Conservation (phyloP, 345 rosid species). For the Clarkia xantiana region DNA sequence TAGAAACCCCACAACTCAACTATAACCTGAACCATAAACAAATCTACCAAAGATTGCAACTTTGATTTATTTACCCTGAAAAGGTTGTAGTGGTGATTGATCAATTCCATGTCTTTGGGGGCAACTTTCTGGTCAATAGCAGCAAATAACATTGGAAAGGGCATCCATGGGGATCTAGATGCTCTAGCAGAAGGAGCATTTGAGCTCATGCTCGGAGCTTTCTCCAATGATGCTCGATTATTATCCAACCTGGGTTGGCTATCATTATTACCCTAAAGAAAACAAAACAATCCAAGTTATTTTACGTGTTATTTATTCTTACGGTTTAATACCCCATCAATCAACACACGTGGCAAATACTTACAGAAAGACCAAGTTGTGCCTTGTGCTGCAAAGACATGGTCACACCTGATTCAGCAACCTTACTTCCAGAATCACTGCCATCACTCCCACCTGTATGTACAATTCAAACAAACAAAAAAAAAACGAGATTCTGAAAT, state of each 20-base stretch:
- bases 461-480: slow-evolving; percentile 21
- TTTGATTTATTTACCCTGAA: slow-evolving; percentile 40
- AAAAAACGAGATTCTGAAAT: slow-evolving; percentile 14
- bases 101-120: slow-evolving; percentile 36
- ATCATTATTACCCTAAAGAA: slow-evolving; percentile 16
- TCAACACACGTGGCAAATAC: neutral
- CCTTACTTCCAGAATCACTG: slow-evolving; percentile 23
- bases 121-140: slow-evolving; percentile 64
- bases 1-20: neutral
- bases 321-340: neutral
- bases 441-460: slow-evolving; percentile 33
- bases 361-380: neutral
- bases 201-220: slow-evolving; percentile 45
- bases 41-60: no score
- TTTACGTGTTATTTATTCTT: neutral
- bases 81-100: slow-evolving; percentile 31
- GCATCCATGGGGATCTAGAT: slow-evolving; percentile 93
- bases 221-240: slow-evolving; percentile 29
- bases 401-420: slow-evolving; percentile 43
- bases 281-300: neutral
- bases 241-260: slow-evolving; percentile 17
- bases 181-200: slow-evolving; percentile 26
- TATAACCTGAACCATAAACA: neutral
- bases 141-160: slow-evolving; percentile 71
- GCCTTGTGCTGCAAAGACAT: slow-evolving; percentile 16